Evolutionary conservation across 1,139 yeast genomes (phyloP).

Genomic region (Suhomyces coccinellae): DNA sequence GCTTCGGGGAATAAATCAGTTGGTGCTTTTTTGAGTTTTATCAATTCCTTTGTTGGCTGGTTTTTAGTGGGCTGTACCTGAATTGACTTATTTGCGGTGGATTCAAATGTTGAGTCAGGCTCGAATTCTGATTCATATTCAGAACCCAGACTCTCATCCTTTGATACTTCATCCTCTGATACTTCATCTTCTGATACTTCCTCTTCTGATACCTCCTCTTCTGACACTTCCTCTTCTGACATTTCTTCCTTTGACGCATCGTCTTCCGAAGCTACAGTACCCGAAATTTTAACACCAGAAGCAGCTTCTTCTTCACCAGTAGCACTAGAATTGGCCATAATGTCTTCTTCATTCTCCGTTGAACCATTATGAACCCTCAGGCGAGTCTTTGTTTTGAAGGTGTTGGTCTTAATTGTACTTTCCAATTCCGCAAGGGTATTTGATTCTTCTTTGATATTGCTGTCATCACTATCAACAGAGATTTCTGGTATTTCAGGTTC

Average conservation of each 20-base stretch:
- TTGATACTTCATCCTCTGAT: not conserved
- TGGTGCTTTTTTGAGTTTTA: not conserved
- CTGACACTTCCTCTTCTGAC: not conserved
- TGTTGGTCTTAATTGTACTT: not conserved
- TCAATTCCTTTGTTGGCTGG: not conserved
- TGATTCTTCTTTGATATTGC: not conserved
- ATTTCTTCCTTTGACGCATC: too few relatives aligned
- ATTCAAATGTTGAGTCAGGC: constrained; percentile 8
- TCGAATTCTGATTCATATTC: constrained; percentile 8
- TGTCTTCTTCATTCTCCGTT: too few relatives aligned
- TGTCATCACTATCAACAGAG: not conserved
- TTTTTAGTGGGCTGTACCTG: not conserved
- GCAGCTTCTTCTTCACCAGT: too few relatives aligned
- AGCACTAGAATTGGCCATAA: too few relatives aligned
- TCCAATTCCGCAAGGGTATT: not conserved
- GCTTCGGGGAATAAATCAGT: not conserved
- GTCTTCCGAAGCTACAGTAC: too few relatives aligned
- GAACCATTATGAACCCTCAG: not conserved
- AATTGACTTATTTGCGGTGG: constrained; percentile 2
- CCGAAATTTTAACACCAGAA: too few relatives aligned
- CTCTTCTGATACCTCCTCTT: not conserved
- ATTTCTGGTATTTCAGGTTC: not conserved
- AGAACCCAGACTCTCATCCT: constrained; percentile 1
- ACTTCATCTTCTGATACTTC: not conserved
- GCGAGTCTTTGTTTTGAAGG: not conserved